Evolutionary conservation across 1,139 yeast genomes (phyloP).

Genomic region (Candida mesenterica): DNA sequence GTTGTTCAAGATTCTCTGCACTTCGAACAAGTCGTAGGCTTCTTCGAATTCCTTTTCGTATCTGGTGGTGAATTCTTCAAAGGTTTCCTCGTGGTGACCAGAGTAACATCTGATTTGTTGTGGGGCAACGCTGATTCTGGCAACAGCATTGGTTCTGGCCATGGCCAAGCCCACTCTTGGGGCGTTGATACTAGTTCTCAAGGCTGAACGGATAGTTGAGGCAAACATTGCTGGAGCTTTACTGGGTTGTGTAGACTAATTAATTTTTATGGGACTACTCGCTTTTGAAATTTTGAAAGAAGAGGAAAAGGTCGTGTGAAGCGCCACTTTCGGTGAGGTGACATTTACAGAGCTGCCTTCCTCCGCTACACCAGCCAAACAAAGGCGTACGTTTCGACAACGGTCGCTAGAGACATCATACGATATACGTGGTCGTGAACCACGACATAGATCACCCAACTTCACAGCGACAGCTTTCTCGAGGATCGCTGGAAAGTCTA

Average conservation of each 20-base stretch:
- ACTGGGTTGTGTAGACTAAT: too few species aligned
- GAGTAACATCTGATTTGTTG: slow-evolving; percentile 63
- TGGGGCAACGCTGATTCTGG: slow-evolving; percentile 19
- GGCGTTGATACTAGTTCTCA: slow-evolving; percentile 42
- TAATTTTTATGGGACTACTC: too few species aligned
- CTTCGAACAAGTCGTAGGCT: slow-evolving; percentile 97
- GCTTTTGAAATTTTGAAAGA: slow-evolving; percentile 5
- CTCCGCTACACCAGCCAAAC: too few species aligned
- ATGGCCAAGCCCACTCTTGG: slow-evolving; percentile 28
- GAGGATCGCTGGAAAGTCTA: background rate
- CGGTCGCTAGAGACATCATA: too few species aligned
- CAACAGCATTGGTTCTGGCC: slow-evolving; percentile 19
- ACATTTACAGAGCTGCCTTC: background rate
- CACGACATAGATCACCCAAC: too few species aligned
- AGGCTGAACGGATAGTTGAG: slow-evolving; percentile 52
- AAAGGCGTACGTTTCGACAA: too few species aligned
- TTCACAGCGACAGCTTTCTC: too few species aligned
- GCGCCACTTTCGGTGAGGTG: slow-evolving; percentile 2
- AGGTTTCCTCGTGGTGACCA: slow-evolving; percentile 81
- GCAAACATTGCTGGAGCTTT: slow-evolving; percentile 41
- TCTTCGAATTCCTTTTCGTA: slow-evolving; percentile 96
- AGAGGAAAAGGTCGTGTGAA: slow-evolving; percentile 4
- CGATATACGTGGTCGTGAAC: too few species aligned
- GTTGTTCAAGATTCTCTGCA: slow-evolving; percentile 84
- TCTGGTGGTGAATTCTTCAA: slow-evolving; percentile 90